These are phyloP conservation scores for Ophiosphaerella herpotricha DNA, from an alignment of 2,329 filamentous ascomycete genomes.

Conservation along the genomic window DNA sequence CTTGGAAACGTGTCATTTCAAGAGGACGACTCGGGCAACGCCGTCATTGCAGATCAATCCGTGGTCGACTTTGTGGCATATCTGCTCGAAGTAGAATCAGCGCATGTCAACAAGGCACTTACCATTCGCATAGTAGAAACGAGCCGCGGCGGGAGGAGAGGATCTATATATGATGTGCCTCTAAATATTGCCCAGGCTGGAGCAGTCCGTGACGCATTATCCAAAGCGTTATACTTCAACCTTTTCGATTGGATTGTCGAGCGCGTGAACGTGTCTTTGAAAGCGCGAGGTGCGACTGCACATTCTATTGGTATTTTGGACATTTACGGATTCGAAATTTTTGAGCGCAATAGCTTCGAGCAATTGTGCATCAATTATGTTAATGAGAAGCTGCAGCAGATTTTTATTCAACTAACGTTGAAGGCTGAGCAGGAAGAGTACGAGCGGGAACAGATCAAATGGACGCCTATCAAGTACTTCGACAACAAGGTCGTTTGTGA, in stretches of 20 bases:
- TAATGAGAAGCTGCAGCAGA: conserved; percentile 98
- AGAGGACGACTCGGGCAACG: conserved; percentile 89
- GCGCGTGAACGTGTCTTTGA: conserved; percentile 85
- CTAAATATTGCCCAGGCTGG: conserved; percentile 85
- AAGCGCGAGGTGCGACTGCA: conserved; percentile 72
- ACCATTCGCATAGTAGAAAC: conserved; percentile 85
- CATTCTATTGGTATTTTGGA: conserved; percentile 96
- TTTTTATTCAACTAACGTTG: conserved; percentile 96
- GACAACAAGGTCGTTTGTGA: conserved; percentile 99
- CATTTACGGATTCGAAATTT: conserved; percentile 99
- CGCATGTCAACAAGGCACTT: conserved; percentile 81
- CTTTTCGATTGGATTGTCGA: conserved; percentile 98
- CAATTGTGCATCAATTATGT: conserved; percentile 99
- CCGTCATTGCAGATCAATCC: conserved; percentile 82
- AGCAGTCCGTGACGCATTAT: conserved; percentile 85
- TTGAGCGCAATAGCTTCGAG: conserved; percentile 97
- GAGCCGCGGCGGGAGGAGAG: conserved; percentile 66
- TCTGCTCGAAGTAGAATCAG: conserved; percentile 82
- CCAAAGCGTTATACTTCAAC: conserved; percentile 96
- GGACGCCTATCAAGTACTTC: conserved; percentile 99
- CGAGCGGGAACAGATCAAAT: conserved; percentile 91
- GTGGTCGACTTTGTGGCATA: conserved; percentile 96
- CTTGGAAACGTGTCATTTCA: conserved; percentile 89
- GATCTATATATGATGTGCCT: conserved; percentile 73
- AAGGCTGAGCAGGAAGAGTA: conserved; percentile 99